Base-by-base conservation (phyloP, 179 eudicot species). In the Patellifolia procumbens region DNA sequence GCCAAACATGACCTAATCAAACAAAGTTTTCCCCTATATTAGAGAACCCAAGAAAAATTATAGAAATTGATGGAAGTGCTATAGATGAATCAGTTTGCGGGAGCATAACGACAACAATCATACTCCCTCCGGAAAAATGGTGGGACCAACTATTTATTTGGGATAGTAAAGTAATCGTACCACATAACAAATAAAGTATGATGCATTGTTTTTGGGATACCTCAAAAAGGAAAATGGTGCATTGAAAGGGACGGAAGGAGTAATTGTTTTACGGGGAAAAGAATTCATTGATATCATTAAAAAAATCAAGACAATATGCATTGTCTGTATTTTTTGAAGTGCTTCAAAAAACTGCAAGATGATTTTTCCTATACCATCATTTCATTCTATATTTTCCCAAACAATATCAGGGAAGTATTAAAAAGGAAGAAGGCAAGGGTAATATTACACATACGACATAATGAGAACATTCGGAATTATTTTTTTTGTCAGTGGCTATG, bases 1-100 rank as follows among this genome's bases (percentile, higher is more conserved):
- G 1, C 92, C 93, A 79, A 85, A 83, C 0, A 86, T 2, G 39
- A 80, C 85, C 86, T 79, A 76, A 24, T 51, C 76, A 76, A 81
- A 55, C 69, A 64, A 66, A 11, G 31, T 12, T 52, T 53, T 39
- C 61, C 48, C 26, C 51, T 34, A 20, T 55, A 77, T 58, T 68
- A n/a, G n/a, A n/a, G n/a, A n/a, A n/a, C n/a, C n/a, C n/a, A 22
- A 49, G 28, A 19, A 13, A 37, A 24, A 53, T 16, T 7, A 5
- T 16, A 7, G 13, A 13, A 31, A 66, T 26, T 37, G n/a, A 42
- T n/a, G 31, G 22, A 35, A 22, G 43, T 39, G 31, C 22, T 42
- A 37, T 9, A 19, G 70, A 66, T 29, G 42, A 63, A 63, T 3
- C 26, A 37, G 8, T 35, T 39, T 42, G 28, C n/a, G 4, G 10